Percentiles rank a stretch among this genome's conserved stretches.
Conservation (phyloP, 176 grass and related monocot genomes). For the Eremochloa ophiuroides region DNA sequence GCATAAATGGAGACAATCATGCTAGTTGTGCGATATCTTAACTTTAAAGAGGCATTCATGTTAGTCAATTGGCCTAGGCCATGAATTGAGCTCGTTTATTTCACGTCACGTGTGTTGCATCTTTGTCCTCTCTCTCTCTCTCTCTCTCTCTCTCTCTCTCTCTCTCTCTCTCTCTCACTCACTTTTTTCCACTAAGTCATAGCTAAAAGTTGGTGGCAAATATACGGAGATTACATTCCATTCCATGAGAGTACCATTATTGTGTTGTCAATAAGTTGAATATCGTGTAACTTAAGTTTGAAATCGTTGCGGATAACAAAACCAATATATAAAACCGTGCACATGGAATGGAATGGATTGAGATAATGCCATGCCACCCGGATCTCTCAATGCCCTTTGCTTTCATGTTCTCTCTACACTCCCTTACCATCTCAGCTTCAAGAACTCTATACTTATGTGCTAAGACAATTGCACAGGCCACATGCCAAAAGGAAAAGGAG, state of each 20-base stretch:
- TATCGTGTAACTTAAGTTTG: background rate
- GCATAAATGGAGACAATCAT: background rate
- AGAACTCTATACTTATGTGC: background rate
- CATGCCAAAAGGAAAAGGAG: background rate
- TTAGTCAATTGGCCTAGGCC: background rate
- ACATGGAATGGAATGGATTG: too few species aligned
- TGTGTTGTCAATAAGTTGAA: background rate
- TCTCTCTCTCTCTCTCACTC: background rate
- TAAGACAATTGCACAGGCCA: background rate
- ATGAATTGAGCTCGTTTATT: too few species aligned
- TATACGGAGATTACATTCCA: background rate
- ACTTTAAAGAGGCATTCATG: background rate
- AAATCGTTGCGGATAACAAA: background rate
- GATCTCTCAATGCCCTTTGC: background rate
- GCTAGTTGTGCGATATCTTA: background rate
- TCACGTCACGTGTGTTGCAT: background rate
- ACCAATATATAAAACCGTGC: background rate
- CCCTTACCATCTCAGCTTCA: background rate
- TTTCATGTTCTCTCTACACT: slow-evolving; percentile 7
- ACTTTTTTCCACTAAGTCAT: background rate
- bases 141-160: too few species aligned
- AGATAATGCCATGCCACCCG: background rate
- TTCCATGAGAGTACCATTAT: background rate
- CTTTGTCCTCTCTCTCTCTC: too few species aligned
- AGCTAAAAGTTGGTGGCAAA: background rate